These are phyloP conservation scores for Tillandsia fasciculata DNA, from an alignment of 176 grass and related monocot genomes.

Conservation along the genomic window DNA sequence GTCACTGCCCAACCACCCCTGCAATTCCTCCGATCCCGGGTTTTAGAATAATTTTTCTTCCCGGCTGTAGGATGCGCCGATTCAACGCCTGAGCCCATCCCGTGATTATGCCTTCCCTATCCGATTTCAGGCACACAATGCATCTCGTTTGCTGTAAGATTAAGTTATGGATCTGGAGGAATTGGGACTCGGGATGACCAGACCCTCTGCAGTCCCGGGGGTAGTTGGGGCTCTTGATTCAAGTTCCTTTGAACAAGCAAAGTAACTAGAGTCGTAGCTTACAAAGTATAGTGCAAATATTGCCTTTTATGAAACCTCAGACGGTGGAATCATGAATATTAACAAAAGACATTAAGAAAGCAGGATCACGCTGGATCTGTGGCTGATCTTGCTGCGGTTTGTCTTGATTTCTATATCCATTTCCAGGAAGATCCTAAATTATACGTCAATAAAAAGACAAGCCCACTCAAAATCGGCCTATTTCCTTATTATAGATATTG, in stretches of 20 bases:
- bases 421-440: background rate
- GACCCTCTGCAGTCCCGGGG: background rate
- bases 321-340: background rate
- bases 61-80: too few relatives aligned
- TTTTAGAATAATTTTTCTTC: too few relatives aligned
- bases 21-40: too few relatives aligned
- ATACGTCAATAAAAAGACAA: background rate
- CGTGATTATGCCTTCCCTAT: too few relatives aligned
- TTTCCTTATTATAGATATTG: background rate
- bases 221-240: background rate
- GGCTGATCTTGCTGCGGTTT: background rate
- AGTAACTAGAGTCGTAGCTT: background rate
- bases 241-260: background rate
- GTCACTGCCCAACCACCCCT: too few relatives aligned
- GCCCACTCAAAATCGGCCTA: background rate
- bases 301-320: too few relatives aligned
- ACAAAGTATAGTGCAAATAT: too few relatives aligned
- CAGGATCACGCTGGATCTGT: background rate
- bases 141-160: background rate
- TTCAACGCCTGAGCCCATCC: too few relatives aligned
- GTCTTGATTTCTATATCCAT: background rate
- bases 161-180: background rate
- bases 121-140: too few relatives aligned
- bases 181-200: background rate
- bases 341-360: background rate